A percentile compares a stretch with the other conserved stretches of the same genome.
These are phyloP conservation scores for Trypanosoma congolense DNA, from an alignment of 208 protist genomes.

Conservation along the genomic window DNA sequence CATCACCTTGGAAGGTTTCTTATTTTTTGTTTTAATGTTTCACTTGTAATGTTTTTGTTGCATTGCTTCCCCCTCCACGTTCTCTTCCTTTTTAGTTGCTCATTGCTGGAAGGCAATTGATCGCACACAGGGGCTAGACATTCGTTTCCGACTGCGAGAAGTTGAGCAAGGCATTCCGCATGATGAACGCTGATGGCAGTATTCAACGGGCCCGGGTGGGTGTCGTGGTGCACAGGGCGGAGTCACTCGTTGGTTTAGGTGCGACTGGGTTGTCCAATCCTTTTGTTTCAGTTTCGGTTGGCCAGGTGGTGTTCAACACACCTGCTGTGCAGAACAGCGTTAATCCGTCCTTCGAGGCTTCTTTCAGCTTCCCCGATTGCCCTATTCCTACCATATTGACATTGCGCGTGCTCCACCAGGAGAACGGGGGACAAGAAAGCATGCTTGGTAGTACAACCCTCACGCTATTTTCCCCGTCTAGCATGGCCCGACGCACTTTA, in stretches of 20 bases:
- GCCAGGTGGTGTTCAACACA: constrained; percentile 35
- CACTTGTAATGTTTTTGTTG: too few species aligned
- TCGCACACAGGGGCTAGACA: too few species aligned
- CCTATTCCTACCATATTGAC: constrained; percentile 60
- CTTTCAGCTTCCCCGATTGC: constrained; percentile 53
- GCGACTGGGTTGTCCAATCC: constrained; percentile 70
- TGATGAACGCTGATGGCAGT: constrained; percentile 11
- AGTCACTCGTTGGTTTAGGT: constrained; percentile 62
- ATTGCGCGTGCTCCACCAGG: constrained; percentile 59
- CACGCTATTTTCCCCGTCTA: constrained; percentile 43
- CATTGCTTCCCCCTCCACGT: too few species aligned
- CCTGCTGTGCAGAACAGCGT: constrained; percentile 35
- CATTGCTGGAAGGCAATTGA: too few species aligned
- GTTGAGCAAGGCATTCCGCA: neutral
- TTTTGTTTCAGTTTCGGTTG: constrained; percentile 54
- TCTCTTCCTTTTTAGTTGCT: too few species aligned
- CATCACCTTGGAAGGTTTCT: constrained; percentile 13
- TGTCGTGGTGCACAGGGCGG: constrained; percentile 51
- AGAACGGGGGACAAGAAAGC: constrained; percentile 52
- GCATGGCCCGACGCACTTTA: constrained; percentile 32
- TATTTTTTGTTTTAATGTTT: constrained; percentile 14
- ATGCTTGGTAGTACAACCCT: constrained; percentile 70
- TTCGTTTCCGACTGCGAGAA: too few species aligned
- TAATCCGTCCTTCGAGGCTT: constrained; percentile 51
- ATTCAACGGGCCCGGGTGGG: constrained; percentile 27